These are phyloP conservation scores for Claviceps purpurea DNA, from an alignment of 2,329 filamentous ascomycete species.

Conservation along the genomic window DNA sequence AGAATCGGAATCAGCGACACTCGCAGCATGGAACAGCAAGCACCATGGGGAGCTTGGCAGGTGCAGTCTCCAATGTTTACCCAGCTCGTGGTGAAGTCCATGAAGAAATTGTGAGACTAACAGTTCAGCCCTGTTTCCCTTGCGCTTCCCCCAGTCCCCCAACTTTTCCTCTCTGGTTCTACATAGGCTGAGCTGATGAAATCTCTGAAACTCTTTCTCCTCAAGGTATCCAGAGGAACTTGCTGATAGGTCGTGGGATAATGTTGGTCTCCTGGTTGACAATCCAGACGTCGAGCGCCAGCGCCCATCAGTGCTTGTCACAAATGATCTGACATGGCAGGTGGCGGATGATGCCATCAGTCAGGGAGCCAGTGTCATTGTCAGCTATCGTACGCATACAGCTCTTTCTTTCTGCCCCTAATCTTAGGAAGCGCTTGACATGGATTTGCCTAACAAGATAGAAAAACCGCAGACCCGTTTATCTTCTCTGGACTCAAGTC, in stretches of 20 bases:
- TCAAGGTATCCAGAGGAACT: conserved; percentile 77
- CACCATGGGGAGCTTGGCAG: conserved; percentile 27
- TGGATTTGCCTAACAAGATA: not conserved
- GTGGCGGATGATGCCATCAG: conserved; percentile 84
- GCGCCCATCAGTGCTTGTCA: conserved; percentile 37
- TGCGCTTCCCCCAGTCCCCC: not conserved
- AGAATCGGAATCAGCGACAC: not conserved
- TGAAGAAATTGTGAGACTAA: conserved; percentile 60
- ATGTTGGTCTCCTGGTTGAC: conserved; percentile 68
- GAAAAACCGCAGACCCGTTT: conserved; percentile 58
- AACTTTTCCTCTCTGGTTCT: not conserved
- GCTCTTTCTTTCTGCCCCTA: not conserved
- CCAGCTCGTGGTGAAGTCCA: conserved; percentile 56
- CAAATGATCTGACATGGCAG: conserved; percentile 78
- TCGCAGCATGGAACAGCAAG: conserved; percentile 9
- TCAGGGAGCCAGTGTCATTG: conserved; percentile 61
- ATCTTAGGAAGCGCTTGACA: too few species aligned
- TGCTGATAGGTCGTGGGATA: conserved; percentile 87
- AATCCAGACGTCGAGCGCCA: conserved; percentile 23
- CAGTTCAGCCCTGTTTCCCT: not conserved
- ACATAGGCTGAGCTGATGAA: not conserved
- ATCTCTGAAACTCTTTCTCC: not conserved
- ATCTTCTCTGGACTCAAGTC: conserved; percentile 91
- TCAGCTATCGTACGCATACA: conserved; percentile 67
- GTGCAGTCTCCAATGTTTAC: conserved; percentile 29